phyloP scores from a whole-genome alignment of 75 land plant species.

The Picea glauca region DNA sequence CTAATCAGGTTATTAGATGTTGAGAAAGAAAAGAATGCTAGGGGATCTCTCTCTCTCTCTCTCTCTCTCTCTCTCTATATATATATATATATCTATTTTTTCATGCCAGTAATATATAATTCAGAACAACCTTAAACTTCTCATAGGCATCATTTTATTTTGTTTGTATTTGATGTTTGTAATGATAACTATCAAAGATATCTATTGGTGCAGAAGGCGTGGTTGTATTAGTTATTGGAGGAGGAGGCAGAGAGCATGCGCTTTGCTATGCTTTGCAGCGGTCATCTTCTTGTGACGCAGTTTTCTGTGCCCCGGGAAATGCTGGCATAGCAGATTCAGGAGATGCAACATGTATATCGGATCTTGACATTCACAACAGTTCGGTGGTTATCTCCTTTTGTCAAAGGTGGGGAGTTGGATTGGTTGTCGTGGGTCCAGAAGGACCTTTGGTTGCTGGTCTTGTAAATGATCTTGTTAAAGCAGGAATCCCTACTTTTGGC shows the following conservation, averaged over 20 bases:
- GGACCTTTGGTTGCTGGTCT: conserved; percentile 95
- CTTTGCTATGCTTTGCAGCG: conserved; percentile 84
- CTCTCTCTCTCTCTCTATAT: too few species aligned
- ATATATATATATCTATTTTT: too few species aligned
- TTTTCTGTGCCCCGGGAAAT: conserved; percentile 98
- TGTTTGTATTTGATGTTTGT: too few species aligned
- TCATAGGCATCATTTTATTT: too few species aligned
- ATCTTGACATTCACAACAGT: conserved; percentile 58
- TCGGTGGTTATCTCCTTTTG: conserved; percentile 71
- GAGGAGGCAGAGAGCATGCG: conserved; percentile 97
- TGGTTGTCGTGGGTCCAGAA: conserved; percentile 97
- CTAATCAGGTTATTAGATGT: too few species aligned
- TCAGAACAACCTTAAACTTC: too few species aligned
- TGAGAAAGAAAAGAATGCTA: too few species aligned
- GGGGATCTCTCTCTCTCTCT: too few species aligned
- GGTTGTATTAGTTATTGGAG: conserved; percentile 79
- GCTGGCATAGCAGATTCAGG: conserved; percentile 90
- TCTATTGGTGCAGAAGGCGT: conserved; percentile 22
- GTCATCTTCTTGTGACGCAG: conserved; percentile 77
- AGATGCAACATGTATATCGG: conserved; percentile 75
- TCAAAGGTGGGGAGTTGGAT: conserved; percentile 57
- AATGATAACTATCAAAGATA: too few species aligned
- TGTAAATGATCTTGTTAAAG: conserved; percentile 71
- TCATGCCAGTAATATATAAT: too few species aligned
- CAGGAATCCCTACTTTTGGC: conserved; percentile 87